These are phyloP conservation scores for Kalmanozyma brasiliensis DNA, from an alignment of 1,284 basidiomycete genomes.

Conservation along the genomic window DNA sequence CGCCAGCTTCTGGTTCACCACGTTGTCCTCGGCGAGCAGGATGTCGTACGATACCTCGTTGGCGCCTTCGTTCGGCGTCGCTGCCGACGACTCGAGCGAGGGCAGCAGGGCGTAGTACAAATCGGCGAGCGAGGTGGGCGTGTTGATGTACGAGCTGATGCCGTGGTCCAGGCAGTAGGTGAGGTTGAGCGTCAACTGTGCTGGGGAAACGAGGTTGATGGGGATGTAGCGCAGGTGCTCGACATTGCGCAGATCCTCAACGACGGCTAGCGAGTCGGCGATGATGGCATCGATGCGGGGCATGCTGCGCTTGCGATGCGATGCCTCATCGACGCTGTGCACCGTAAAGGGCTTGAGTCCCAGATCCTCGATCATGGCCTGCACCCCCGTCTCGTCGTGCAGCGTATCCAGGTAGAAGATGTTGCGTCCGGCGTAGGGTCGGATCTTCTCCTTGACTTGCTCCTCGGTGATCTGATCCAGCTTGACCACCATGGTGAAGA, in stretches of 20 bases:
- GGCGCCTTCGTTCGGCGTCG: slow-evolving; percentile 80
- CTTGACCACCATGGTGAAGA: slow-evolving; percentile 81
- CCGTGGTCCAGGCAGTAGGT: slow-evolving; percentile 84
- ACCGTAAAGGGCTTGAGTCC: slow-evolving; percentile 84
- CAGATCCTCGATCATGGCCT: slow-evolving; percentile 81
- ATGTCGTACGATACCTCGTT: slow-evolving; percentile 89
- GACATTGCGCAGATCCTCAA: slow-evolving; percentile 87
- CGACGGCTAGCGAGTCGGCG: slow-evolving; percentile 85
- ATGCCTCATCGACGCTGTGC: slow-evolving; percentile 80
- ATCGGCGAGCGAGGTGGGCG: slow-evolving; percentile 87
- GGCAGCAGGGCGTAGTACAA: slow-evolving; percentile 90
- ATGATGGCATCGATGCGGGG: slow-evolving; percentile 96
- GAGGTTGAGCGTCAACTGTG: slow-evolving; percentile 66
- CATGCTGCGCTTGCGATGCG: slow-evolving; percentile 78
- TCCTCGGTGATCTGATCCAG: slow-evolving; percentile 59
- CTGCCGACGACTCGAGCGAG: slow-evolving; percentile 90
- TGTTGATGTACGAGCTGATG: slow-evolving; percentile 89
- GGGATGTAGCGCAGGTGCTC: slow-evolving; percentile 97
- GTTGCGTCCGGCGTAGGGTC: slow-evolving; percentile 62
- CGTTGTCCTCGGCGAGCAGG: slow-evolving; percentile 95
- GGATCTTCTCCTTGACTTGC: slow-evolving; percentile 64
- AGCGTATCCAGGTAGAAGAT: slow-evolving; percentile 91
- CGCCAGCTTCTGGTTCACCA: slow-evolving; percentile 96
- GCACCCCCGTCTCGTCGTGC: slow-evolving; percentile 80
- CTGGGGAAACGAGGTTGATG: slow-evolving; percentile 84